phyloP scores from a whole-genome alignment of 2,329 filamentous ascomycete genomes.

The Talaromyces sp. region DNA sequence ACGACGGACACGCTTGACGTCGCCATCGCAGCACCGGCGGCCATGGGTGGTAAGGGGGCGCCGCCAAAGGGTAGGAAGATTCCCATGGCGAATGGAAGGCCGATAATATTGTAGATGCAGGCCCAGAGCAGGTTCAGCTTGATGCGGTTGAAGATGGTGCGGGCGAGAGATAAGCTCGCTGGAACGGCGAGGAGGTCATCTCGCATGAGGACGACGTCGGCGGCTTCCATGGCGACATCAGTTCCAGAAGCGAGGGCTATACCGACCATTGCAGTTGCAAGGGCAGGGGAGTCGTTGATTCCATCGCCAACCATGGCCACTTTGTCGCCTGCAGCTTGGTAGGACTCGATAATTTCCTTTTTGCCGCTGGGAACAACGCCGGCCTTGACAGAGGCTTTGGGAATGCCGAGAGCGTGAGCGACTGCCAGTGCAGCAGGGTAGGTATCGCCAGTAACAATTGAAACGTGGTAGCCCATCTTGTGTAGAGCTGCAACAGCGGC shows the following conservation, averaged over 20 bases:
- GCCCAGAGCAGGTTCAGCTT: conserved; percentile 92
- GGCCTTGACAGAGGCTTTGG: conserved; percentile 70
- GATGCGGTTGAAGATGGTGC: conserved; percentile 85
- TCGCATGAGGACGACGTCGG: conserved; percentile 92
- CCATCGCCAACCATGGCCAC: conserved; percentile 98
- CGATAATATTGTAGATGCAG: conserved; percentile 86
- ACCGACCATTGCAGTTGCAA: conserved; percentile 87
- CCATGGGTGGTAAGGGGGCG: conserved; percentile 82
- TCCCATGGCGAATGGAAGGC: conserved; percentile 95
- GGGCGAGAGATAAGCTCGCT: conserved; percentile 74
- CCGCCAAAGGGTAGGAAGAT: conserved; percentile 86
- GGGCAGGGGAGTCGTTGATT: conserved; percentile 95
- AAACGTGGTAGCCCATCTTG: conserved; percentile 78
- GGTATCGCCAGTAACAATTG: conserved; percentile 93
- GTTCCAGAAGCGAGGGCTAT: conserved; percentile 91
- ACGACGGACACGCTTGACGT: conserved; percentile 87
- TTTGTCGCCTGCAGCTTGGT: conserved; percentile 70
- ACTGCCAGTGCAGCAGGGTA: conserved; percentile 78
- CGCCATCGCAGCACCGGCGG: conserved; percentile 92
- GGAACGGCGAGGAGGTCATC: conserved; percentile 92
- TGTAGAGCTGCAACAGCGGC: conserved; percentile 78
- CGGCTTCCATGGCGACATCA: conserved; percentile 96
- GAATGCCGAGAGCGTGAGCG: conserved; percentile 76
- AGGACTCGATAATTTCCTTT: conserved; percentile 72
- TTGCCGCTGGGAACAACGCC: conserved; percentile 91